Conservation (phyloP, 352 stramenopile species). For the Globisporangium nodosum region DNA sequence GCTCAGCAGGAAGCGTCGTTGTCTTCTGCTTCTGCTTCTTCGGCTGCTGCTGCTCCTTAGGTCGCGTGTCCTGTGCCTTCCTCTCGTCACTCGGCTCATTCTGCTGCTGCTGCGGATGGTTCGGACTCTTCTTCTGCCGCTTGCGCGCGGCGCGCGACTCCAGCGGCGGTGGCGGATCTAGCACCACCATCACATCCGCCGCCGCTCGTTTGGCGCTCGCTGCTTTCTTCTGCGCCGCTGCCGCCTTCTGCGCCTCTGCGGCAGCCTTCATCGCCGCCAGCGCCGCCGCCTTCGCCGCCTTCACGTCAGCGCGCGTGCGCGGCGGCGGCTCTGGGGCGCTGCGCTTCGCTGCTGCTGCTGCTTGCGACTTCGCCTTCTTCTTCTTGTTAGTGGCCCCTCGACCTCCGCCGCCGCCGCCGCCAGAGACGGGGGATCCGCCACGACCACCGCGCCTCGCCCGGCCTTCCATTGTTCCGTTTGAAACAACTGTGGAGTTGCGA, state of each 20-base stretch:
- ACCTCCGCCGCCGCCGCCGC: too few relatives aligned
- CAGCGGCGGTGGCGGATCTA: not conserved
- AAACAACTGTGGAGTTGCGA: not conserved
- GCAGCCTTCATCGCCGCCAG: slow-evolving; percentile 8
- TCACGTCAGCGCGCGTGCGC: slow-evolving; percentile 12
- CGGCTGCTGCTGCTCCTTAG: not conserved
- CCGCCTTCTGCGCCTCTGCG: slow-evolving; percentile 18
- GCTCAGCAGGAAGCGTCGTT: not conserved
- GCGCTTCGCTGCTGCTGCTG: not conserved
- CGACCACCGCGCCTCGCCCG: not conserved
- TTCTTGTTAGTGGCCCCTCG: not conserved
- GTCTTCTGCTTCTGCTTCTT: not conserved
- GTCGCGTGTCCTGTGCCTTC: not conserved
- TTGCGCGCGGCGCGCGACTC: not conserved
- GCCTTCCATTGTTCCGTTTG: not conserved
- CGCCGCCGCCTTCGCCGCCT: slow-evolving; percentile 7
- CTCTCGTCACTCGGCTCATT: not conserved
- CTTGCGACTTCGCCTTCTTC: not conserved
- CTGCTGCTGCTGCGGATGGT: not conserved
- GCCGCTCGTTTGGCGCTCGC: not conserved
- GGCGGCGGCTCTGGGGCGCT: not conserved
- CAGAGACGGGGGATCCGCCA: not conserved
- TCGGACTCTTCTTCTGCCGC: not conserved
- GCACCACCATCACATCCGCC: not conserved
- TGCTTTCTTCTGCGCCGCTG: not conserved